Conservation (phyloP, 148 eudicot species). For the Fagopyrum tataricum region DNA sequence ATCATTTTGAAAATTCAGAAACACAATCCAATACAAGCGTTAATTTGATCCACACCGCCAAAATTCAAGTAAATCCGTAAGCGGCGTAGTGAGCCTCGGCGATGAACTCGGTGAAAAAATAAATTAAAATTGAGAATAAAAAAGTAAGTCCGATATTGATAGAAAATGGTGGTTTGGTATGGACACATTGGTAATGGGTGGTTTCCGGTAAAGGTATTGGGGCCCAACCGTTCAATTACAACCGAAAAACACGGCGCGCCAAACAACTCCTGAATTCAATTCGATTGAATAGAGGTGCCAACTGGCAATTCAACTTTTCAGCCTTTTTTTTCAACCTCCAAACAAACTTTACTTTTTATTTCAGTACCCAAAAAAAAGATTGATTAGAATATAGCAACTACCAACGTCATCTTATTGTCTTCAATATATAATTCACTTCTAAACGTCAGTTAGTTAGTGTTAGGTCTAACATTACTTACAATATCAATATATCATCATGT, state of each 20-base stretch:
- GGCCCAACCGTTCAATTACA: background rate
- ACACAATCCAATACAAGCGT: no score
- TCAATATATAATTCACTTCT: background rate
- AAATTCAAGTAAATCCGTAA: no score
- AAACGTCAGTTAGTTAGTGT: background rate
- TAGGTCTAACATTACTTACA: background rate
- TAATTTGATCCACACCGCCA: no score
- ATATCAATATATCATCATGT: background rate
- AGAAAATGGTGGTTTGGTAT: no score
- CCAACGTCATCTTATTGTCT: background rate
- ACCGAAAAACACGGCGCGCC: slow-evolving; percentile 9
- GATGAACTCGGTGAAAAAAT: no score
- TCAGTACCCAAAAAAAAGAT: background rate
- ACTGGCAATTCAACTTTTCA: slow-evolving; percentile 3
- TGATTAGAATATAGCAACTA: background rate
- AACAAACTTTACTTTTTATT: slow-evolving; percentile 8
- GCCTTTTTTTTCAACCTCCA: background rate
- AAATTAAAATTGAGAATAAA: no score
- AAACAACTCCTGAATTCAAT: background rate
- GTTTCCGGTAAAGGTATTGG: background rate
- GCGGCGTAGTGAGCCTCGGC: no score
- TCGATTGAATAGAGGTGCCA: background rate
- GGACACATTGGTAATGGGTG: no score
- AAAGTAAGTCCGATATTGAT: no score
- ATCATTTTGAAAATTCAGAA: no score